Evolutionary conservation across 306 rosid genomes (phyloP), one percentile per base, ranked within the genome.

Genomic region (Gillenia trifoliata): DNA sequence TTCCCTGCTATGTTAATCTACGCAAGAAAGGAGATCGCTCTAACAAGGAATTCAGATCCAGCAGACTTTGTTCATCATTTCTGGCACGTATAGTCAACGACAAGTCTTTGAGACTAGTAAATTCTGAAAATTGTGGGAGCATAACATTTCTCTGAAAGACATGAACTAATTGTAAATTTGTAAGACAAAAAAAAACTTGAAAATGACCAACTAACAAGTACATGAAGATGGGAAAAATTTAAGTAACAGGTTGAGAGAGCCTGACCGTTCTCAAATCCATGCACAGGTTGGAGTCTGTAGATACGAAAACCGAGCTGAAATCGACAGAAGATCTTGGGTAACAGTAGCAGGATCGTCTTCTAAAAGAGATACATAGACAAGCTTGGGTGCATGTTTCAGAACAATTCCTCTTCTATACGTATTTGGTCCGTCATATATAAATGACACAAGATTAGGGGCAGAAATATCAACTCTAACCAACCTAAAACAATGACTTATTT

Each of bases 1-100:
- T 55, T 55, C n/a, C 60, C 13, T 19, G 9, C 23, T 29, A 62
- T 30, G 22, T 62, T 16, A 62, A 62, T 62, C 13, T 30, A 7
- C 6, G 66, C 66, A 62, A 62, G 66, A 16, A 62, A 7, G 66
- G 66, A 30, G 66, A 62, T 30, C n/a, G n/a, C 66, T 62, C 66
- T 16, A 62, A 3, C 66, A 30, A 30, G n/a, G 11, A 4, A 62
- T 23, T 62, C 22, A 62, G 3, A 62, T 29, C 5, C 31, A 62
- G 66, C 11, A 62, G 40, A 11, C 38, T 62, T 30, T 1, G 12
- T 23, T 10, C 10, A 29, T 17, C 4, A 62, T 17, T 29, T 30
- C 5, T 1, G 23, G 10, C 23, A 62, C 2, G 40, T 36, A 62
- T 20, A 9, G 5, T 62, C 41, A 62, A 30, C 31, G 66, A 29